Evolutionary conservation across 2,329 filamentous ascomycete genomes (phyloP).

Genomic region (Tolypocladium nubicola): DNA sequence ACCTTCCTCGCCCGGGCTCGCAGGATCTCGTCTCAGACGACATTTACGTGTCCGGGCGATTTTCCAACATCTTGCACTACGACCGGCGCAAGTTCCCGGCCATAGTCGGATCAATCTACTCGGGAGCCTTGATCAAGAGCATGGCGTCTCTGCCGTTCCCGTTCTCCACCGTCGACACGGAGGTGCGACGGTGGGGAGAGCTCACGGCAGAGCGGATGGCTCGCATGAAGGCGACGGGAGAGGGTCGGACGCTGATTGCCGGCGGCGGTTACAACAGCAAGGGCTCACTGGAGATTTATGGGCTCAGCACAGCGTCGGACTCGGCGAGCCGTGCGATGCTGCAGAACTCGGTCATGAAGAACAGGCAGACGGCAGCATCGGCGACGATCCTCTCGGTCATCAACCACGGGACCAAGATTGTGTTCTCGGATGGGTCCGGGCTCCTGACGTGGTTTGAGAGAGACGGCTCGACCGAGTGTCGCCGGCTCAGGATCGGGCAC

Average conservation of each 20-base stretch:
- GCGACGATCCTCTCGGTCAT: conserved; percentile 75
- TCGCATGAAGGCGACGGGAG: conserved; percentile 38
- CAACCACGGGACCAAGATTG: conserved; percentile 71
- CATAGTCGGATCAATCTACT: conserved; percentile 69
- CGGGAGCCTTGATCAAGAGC: conserved; percentile 68
- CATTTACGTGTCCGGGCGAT: conserved; percentile 82
- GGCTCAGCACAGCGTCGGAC: conserved; percentile 30
- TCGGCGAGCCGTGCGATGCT: conserved; percentile 13
- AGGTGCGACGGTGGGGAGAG: conserved; percentile 43
- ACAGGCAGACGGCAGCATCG: conserved; percentile 71
- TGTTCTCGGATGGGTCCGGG: conserved; percentile 75
- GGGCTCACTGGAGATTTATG: conserved; percentile 82
- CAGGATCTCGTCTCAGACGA: conserved; percentile 54
- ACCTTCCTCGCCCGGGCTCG: conserved; percentile 50
- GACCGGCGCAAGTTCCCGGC: conserved; percentile 77
- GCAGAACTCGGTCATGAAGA: conserved; percentile 51
- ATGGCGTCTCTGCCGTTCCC: conserved; percentile 60
- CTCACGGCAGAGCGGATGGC: conserved; percentile 44
- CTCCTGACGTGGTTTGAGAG: conserved; percentile 85
- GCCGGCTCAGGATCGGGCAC: conserved; percentile 43
- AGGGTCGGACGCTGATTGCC: conserved; percentile 61
- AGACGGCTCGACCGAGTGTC: conserved; percentile 58
- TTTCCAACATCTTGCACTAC: conserved; percentile 81
- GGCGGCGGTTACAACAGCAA: conserved; percentile 88
- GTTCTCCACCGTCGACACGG: conserved; percentile 51